A percentile compares a stretch with the other conserved stretches of the same genome.
Evolutionary conservation across 768 basidiomycete genomes (phyloP).

Genomic region (Phanerochaete carnosa): DNA sequence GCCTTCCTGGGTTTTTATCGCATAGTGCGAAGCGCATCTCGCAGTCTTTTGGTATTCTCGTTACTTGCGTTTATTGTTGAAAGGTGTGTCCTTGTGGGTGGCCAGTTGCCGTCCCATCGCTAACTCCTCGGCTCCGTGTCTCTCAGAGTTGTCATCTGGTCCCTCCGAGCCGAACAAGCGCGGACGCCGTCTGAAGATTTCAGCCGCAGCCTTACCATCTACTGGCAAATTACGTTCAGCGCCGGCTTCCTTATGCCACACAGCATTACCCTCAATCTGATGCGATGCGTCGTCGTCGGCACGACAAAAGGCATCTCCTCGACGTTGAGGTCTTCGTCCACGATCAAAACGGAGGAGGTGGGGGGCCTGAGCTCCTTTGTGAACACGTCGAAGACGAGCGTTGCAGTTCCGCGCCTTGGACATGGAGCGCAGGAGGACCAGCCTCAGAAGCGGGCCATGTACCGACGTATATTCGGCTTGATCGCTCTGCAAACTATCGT

Average conservation of each 20-base stretch:
- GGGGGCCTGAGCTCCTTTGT: background rate
- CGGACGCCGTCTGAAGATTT: background rate
- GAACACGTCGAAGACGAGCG: too few species aligned
- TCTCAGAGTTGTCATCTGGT: background rate
- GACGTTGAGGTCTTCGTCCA: background rate
- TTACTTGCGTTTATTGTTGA: conserved; percentile 15
- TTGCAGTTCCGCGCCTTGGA: too few species aligned
- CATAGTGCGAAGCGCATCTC: conserved; percentile 3
- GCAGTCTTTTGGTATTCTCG: conserved; percentile 10
- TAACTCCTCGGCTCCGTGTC: conserved; percentile 17
- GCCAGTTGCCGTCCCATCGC: background rate
- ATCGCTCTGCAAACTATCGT: background rate
- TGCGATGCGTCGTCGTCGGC: background rate
- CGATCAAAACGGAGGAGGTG: background rate
- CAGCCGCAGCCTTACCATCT: background rate
- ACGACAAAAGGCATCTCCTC: background rate
- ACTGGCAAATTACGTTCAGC: conserved; percentile 7
- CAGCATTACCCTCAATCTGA: background rate
- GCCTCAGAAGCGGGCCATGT: too few species aligned
- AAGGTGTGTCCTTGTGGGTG: conserved; percentile 11
- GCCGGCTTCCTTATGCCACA: conserved; percentile 1
- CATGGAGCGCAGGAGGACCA: too few species aligned
- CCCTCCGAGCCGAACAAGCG: background rate
- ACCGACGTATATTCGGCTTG: conserved; percentile 1
- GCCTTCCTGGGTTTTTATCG: conserved; percentile 15